Percentiles rank a stretch among this genome's conserved stretches.
Evolutionary conservation across 2,329 filamentous ascomycete species (phyloP).

Genomic region (Penicillium sp.): DNA sequence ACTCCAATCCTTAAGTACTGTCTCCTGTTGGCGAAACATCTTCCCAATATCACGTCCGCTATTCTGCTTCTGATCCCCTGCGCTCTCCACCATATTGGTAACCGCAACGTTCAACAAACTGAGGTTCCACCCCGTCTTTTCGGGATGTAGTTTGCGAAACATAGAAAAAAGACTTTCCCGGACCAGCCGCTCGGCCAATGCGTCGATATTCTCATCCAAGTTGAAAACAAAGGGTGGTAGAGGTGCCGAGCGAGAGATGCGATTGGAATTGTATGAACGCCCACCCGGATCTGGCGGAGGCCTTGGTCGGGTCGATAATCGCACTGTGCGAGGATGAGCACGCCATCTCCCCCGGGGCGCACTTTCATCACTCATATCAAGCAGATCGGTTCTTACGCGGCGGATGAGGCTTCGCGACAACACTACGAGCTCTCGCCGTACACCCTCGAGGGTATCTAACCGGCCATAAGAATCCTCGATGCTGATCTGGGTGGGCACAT

Average conservation of each 20-base stretch:
- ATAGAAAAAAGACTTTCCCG: constrained; percentile 60
- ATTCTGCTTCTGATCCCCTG: constrained; percentile 44
- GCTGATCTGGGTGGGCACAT: constrained; percentile 76
- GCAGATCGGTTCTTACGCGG: constrained; percentile 69
- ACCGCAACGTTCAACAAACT: constrained; percentile 79
- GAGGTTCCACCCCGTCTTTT: constrained; percentile 64
- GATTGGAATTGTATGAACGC: constrained; percentile 53
- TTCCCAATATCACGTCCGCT: constrained; percentile 66
- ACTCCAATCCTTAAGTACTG: constrained; percentile 59
- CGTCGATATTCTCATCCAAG: constrained; percentile 49
- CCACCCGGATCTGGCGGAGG: constrained; percentile 45
- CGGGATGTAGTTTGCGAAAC: constrained; percentile 64
- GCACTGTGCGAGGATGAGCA: constrained; percentile 70
- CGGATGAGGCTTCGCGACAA: constrained; percentile 63
- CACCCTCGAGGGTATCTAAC: constrained; percentile 55
- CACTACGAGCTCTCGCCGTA: constrained; percentile 59
- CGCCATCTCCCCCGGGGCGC: constrained; percentile 53
- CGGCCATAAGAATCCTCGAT: constrained; percentile 85
- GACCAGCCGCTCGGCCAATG: constrained; percentile 60
- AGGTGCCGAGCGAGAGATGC: constrained; percentile 66
- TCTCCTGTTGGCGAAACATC: constrained; percentile 73
- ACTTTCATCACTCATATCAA: constrained; percentile 44
- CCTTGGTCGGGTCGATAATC: constrained; percentile 65
- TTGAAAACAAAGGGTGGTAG: constrained; percentile 67
- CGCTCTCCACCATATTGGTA: constrained; percentile 65